Evolutionary conservation across 352 stramenopile genomes (phyloP).

Genomic region (Phytophthora sansomeana): DNA sequence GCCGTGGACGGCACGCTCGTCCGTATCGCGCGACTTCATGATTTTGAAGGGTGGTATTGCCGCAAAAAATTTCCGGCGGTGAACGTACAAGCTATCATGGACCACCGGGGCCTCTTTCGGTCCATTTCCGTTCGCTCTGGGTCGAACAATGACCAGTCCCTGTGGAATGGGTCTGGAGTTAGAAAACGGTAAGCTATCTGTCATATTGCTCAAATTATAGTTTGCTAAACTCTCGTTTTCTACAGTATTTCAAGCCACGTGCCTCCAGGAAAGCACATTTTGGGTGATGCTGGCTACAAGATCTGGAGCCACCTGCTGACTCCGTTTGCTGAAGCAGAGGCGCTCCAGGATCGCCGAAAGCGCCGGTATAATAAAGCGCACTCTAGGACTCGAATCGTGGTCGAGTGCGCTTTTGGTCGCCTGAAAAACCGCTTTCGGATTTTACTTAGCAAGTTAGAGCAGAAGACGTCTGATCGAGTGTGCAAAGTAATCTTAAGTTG

Average conservation of each 20-base stretch:
- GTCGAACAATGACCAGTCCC: slow-evolving; percentile 27
- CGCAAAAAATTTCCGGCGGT: slow-evolving; percentile 22
- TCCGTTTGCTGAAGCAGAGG: not conserved
- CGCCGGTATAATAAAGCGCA: slow-evolving; percentile 9
- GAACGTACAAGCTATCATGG: slow-evolving; percentile 28
- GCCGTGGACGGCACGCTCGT: slow-evolving; percentile 21
- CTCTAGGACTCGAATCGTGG: slow-evolving; percentile 14
- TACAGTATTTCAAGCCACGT: not conserved
- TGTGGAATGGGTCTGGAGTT: slow-evolving; percentile 27
- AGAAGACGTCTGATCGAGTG: not conserved
- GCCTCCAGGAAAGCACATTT: slow-evolving; percentile 16
- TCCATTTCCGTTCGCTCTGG: slow-evolving; percentile 26
- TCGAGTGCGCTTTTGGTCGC: slow-evolving; percentile 17
- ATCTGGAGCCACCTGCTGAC: slow-evolving; percentile 8
- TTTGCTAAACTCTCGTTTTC: not conserved
- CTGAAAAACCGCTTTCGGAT: slow-evolving; percentile 22
- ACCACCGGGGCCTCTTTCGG: slow-evolving; percentile 11
- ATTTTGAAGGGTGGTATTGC: slow-evolving; percentile 33
- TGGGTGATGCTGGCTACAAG: slow-evolving; percentile 11
- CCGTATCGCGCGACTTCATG: slow-evolving; percentile 14
- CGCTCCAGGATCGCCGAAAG: not conserved
- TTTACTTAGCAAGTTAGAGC: slow-evolving; percentile 12
- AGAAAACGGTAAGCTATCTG: slow-evolving; percentile 13
- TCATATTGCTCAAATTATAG: not conserved
- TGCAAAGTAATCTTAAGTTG: slow-evolving; percentile 23